Evolutionary conservation across 257 asterid species (phyloP), one percentile per base, ranked within the genome.

Genomic region (Cinchona pubescens): DNA sequence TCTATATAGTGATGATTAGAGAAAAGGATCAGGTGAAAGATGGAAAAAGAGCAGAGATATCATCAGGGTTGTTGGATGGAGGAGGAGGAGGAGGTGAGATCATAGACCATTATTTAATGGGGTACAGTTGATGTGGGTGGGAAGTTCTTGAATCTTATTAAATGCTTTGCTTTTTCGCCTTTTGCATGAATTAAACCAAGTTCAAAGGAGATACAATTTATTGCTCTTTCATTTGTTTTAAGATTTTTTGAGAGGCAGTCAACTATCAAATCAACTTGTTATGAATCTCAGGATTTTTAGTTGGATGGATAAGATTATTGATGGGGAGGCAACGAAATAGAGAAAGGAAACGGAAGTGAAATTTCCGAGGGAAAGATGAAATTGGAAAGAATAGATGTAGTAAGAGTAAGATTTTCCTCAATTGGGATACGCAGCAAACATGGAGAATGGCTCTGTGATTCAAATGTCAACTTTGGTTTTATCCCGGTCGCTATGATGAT

Each of bases 61-160:
- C 53, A 34, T 25, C 73, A 6, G 72, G 72, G 21, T 25, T 42
- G 21, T 25, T 42, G 51, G 21, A 67, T 58, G 49, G 18, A 23
- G 72, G 55, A 68, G 62, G 43, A 64, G 35, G 29, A 53, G 58
- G 2, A 49, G 6, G 15, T 6, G 19, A 12, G n/a, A 48, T 12
- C 18, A 18, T 49, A 3, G n/a, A 49, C n/a, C 21, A 76, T 76
- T 72, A 76, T 76, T 72, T 76, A 79, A 81, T 62, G 76, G 38
- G 27, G 80, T 53, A 78, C 80, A 81, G 87, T 79, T 81, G 83
- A 84, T 73, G 76, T 79, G 81, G 85, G 74, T 81, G 84, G 78
- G 84, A 45, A 67, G 81, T 65, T 79, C 65, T 74, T 67, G 75
- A 27, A 69, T 56, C 37, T 71, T 56, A 79, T 76, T 84, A 84